These are phyloP conservation scores for Lichtheimia ramosa DNA, from an alignment of 371 early-diverging fungal species.

Conservation along the genomic window DNA sequence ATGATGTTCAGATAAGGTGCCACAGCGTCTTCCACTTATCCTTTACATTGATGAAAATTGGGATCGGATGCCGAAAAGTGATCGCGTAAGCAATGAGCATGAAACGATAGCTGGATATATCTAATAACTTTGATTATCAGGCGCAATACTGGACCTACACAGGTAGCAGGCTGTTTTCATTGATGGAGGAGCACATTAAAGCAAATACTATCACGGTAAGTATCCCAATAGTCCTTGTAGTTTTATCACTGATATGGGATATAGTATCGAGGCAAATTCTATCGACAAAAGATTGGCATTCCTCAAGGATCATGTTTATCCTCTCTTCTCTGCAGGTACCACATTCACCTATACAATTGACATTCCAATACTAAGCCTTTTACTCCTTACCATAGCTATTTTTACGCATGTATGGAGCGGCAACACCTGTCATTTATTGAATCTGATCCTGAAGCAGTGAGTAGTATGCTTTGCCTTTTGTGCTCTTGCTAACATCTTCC, in stretches of 20 bases:
- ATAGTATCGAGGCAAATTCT: conserved; percentile 53
- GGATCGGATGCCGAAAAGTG: too few relatives aligned
- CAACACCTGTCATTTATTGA: conserved; percentile 17
- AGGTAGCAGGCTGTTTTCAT: conserved; percentile 25
- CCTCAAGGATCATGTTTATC: conserved; percentile 91
- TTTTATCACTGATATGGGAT: background rate
- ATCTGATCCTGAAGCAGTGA: conserved; percentile 25
- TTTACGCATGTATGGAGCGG: conserved; percentile 73
- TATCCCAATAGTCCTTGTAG: background rate
- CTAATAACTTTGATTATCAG: too few relatives aligned
- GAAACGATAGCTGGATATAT: too few relatives aligned
- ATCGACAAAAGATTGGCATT: conserved; percentile 74
- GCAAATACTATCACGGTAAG: conserved; percentile 66
- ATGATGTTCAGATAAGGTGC: background rate
- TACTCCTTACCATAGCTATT: conserved; percentile 49
- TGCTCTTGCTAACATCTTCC: background rate
- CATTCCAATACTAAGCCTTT: background rate
- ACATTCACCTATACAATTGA: background rate
- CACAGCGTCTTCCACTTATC: background rate
- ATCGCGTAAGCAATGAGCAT: too few relatives aligned
- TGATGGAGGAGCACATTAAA: conserved; percentile 43
- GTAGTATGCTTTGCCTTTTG: too few relatives aligned
- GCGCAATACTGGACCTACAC: background rate
- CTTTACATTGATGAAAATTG: too few relatives aligned
- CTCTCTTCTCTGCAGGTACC: conserved; percentile 77